Base-by-base conservation (phyloP, 768 basidiomycete species). In the Lyophyllum semitale region DNA sequence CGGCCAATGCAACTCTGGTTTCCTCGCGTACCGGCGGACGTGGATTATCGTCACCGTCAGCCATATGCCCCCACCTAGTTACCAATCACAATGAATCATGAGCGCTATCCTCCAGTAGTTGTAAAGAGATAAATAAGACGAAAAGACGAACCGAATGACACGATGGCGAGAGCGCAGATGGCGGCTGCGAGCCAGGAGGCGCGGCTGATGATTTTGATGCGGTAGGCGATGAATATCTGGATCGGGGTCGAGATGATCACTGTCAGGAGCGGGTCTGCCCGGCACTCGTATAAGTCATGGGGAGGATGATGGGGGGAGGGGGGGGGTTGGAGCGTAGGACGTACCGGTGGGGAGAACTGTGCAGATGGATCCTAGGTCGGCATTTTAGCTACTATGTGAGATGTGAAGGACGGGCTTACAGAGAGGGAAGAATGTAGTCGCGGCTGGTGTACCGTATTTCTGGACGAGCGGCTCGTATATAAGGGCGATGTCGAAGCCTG, bases 381-480 rank as follows among this genome's bases (percentile, higher is more conserved):
- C 12, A 45, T 8, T 53, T 23, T 40, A 40, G 12, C 13, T 18
- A 38, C 63, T 66, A 18, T 25, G 33, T 8, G 20, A 23, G 18
- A 2, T 42, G n/a, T 29, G 48, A 8, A 44, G 11, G 37, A 18
- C 6, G 2, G 4, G 55, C 67, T 46, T 43, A 76, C 73, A 53
- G 26, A 66, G 65, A 7, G 73, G 74, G 49, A 77, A 76, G 53
- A 67, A 68, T 45, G 62, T 68, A 0, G 65, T 66, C n/a, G 73
- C 71, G 12, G 70, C 66, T 0, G 57, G 48, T 20, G 70, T 66
- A 74, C 77, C 76, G 41, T 73, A 80, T 54, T 76, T 63, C 27
- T 66, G 46, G 22, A 82, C 77, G 1, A 82, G 67, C 0, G 79
- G 78, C 54, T 82, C 73, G 47, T 75, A 82, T 63, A 80, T 72